Percentiles rank a stretch among this genome's conserved stretches.
Evolutionary conservation across 805 yeast species (phyloP).

Genomic region (Cyberlindnera suaveolens): DNA sequence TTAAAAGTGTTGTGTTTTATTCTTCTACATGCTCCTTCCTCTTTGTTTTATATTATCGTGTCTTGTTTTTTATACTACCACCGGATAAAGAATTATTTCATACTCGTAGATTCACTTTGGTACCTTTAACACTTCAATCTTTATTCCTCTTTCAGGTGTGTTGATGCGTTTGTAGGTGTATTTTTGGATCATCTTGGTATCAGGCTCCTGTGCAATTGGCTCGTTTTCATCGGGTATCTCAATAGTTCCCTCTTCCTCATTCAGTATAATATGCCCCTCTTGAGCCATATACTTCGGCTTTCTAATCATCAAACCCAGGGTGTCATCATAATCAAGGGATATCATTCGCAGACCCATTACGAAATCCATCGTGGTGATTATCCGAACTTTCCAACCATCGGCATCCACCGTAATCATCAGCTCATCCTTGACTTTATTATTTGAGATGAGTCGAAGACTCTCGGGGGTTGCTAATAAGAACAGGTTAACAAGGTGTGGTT

Average conservation of each 20-base stretch:
- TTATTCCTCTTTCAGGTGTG: constrained; percentile 13
- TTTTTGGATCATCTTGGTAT: constrained; percentile 14
- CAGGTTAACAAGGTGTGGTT: constrained; percentile 8
- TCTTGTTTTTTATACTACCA: background rate
- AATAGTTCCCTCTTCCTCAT: constrained; percentile 3
- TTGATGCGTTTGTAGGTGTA: constrained; percentile 13
- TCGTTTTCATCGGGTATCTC: constrained; percentile 18
- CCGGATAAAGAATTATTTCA: background rate
- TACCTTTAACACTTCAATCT: constrained; percentile 17
- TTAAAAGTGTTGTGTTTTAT: background rate
- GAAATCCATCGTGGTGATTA: constrained; percentile 8
- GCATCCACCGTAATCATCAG: constrained; percentile 7
- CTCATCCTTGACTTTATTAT: constrained; percentile 5
- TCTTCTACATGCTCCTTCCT: background rate
- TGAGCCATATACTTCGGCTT: constrained; percentile 8
- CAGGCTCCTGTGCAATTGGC: constrained; percentile 1
- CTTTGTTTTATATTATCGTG: background rate
- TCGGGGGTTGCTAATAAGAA: constrained; percentile 13
- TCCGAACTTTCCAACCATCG: constrained; percentile 16
- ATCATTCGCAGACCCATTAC: constrained; percentile 5
- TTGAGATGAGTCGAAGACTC: constrained; percentile 3
- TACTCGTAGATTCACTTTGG: constrained; percentile 4
- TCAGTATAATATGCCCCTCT: constrained; percentile 4
- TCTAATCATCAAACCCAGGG: constrained; percentile 10
- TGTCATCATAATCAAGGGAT: constrained; percentile 1